Conservation (phyloP, 2,329 filamentous ascomycete genomes). For the Neoarthrinium moseri region DNA sequence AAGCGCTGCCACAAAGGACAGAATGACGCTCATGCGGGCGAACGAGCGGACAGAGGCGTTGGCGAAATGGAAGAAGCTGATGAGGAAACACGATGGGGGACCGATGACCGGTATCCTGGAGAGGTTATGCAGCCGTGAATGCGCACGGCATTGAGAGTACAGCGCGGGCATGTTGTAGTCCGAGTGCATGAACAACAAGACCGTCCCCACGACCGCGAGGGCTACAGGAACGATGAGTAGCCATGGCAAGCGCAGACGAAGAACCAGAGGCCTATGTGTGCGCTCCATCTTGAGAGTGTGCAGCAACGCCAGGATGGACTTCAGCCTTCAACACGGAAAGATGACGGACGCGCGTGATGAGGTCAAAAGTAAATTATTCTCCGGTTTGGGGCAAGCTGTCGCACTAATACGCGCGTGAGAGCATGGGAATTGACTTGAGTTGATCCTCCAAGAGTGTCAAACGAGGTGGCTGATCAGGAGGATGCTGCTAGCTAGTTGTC, state of each 20-base stretch:
- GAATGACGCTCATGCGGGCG: constrained; percentile 39
- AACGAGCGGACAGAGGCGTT: constrained; percentile 38
- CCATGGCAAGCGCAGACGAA: constrained; percentile 51
- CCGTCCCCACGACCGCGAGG: constrained; percentile 40
- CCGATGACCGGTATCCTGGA: constrained; percentile 44
- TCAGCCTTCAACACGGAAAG: too few species aligned
- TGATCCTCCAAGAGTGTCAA: too few species aligned
- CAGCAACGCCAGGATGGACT: too few species aligned
- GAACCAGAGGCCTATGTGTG: constrained; percentile 42
- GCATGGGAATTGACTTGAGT: too few species aligned
- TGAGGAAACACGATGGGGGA: constrained; percentile 46
- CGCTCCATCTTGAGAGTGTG: constrained; percentile 6
- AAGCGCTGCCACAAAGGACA: constrained; percentile 45
- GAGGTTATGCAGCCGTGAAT: constrained; percentile 41
- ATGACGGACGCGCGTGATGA: too few species aligned
- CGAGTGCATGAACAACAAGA: constrained; percentile 42
- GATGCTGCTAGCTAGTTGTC: too few species aligned
- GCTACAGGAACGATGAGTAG: constrained; percentile 49
- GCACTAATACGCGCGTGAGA: too few species aligned
- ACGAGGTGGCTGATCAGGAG: too few species aligned
- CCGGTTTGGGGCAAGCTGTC: too few species aligned
- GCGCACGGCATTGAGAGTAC: constrained; percentile 53
- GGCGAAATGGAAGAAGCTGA: constrained; percentile 48
- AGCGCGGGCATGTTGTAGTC: constrained; percentile 52
- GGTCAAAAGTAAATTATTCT: too few species aligned